A percentile compares a stretch with the other conserved stretches of the same genome.
phyloP scores from a whole-genome alignment of 2,329 filamentous ascomycete species.

The Xylariaceae sp. region DNA sequence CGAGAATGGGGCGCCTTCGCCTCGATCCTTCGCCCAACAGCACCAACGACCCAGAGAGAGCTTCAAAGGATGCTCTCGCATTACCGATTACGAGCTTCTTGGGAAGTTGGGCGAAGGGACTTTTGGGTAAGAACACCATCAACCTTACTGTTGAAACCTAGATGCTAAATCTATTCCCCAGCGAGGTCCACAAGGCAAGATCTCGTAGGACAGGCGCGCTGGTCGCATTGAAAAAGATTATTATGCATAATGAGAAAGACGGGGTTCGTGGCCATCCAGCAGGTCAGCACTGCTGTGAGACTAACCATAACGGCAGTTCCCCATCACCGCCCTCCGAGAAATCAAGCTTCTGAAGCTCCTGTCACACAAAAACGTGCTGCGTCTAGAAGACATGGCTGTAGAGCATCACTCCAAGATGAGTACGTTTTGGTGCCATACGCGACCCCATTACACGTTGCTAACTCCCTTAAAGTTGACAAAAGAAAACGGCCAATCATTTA shows the following conservation, averaged over 20 bases:
- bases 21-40: conserved; percentile 53
- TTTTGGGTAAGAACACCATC: conserved; percentile 66
- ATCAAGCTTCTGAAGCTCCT: conserved; percentile 96
- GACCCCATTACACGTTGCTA: conserved; percentile 14
- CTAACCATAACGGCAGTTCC: conserved; percentile 56
- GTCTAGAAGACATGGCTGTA: conserved; percentile 92
- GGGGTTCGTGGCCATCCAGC: conserved; percentile 53
- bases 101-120: conserved; percentile 91
- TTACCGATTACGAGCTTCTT: conserved; percentile 72
- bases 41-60: conserved; percentile 53
- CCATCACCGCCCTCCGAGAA: conserved; percentile 95
- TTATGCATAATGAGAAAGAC: conserved; percentile 99
- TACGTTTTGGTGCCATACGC: conserved; percentile 19
- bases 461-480: conserved; percentile 60
- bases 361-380: conserved; percentile 84
- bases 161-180: conserved; percentile 32
- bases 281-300: conserved; percentile 1
- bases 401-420: conserved; percentile 54
- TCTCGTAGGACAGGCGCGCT: conserved; percentile 69
- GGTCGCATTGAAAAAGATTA: conserved; percentile 94
- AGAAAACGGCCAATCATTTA: conserved; percentile 85
- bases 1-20: conserved; percentile 42
- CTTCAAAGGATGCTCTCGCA: conserved; percentile 81
- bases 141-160: conserved; percentile 18
- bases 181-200: conserved; percentile 86